Conservation (phyloP, 192 early-diverging fungal species). For the Coemansia sp. region DNA sequence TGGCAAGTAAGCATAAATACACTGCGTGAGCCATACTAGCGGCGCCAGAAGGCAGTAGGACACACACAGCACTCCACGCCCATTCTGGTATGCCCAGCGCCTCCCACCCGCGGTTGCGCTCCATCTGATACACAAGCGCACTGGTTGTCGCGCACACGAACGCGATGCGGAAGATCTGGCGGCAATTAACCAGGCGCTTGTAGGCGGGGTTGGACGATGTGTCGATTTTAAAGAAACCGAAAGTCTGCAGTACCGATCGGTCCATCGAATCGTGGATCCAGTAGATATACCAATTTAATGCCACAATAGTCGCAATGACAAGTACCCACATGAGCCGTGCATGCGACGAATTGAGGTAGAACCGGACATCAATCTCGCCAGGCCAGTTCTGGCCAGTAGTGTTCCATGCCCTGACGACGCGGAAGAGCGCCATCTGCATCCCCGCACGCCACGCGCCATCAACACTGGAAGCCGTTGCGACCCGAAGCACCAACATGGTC, state of each 20-base stretch:
- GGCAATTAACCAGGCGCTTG: constrained; percentile 5
- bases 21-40: constrained; percentile 25
- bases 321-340: constrained; percentile 32
- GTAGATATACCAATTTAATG: constrained; percentile 12
- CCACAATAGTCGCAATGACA: constrained; percentile 5
- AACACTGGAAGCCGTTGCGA: constrained; percentile 11
- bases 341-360: constrained; percentile 22
- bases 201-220: neutral
- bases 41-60: constrained; percentile 22
- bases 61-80: constrained; percentile 13
- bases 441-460: constrained; percentile 10
- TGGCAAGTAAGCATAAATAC: constrained; percentile 3
- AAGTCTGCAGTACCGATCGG: too few species aligned
- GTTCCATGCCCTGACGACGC: constrained; percentile 46
- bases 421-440: constrained; percentile 43
- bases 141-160: constrained; percentile 15
- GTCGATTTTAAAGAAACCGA: neutral
- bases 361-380: constrained; percentile 40
- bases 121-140: constrained; percentile 43
- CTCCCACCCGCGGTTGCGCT: constrained; percentile 36
- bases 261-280: constrained; percentile 18
- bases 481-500: constrained; percentile 56
- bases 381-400: constrained; percentile 50
- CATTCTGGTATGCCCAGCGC: constrained; percentile 13
- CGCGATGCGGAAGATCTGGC: constrained; percentile 21